These are phyloP conservation scores for Fonsecaea pugnacius DNA, from an alignment of 2,329 filamentous ascomycete genomes.

Conservation along the genomic window DNA sequence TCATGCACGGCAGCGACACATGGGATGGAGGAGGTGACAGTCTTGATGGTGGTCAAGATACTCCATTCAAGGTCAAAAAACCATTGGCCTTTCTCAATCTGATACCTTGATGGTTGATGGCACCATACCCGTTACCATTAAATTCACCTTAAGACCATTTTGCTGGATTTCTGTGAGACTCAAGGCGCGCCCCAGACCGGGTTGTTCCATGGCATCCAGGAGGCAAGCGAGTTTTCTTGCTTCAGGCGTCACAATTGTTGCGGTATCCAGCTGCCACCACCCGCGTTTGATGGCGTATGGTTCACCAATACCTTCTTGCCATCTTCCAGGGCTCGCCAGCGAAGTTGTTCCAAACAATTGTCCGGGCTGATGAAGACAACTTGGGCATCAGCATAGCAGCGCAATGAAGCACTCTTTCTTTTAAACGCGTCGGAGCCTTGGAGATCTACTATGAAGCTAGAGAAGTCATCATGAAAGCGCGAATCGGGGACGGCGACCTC, in stretches of 20 bases:
- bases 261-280: constrained; percentile 49
- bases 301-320: constrained; percentile 50
- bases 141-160: constrained; percentile 38
- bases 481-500: constrained; percentile 50
- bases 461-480: constrained; percentile 51
- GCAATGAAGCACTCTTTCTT: constrained; percentile 41
- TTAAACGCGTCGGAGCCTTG: constrained; percentile 44
- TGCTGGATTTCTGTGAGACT: constrained; percentile 45
- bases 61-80: constrained; percentile 53
- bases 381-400: constrained; percentile 41
- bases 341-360: constrained; percentile 51
- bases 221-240: constrained; percentile 44
- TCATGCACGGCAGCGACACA: constrained; percentile 48
- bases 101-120: constrained; percentile 47
- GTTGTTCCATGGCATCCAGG: constrained; percentile 52
- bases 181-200: constrained; percentile 41
- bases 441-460: constrained; percentile 52
- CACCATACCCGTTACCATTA: constrained; percentile 49
- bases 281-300: constrained; percentile 50
- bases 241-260: constrained; percentile 38
- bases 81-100: constrained; percentile 49
- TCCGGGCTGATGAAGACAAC: constrained; percentile 50
- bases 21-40: constrained; percentile 38
- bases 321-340: constrained; percentile 45
- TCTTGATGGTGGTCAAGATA: constrained; percentile 44